Conservation (phyloP, 108 stramenopile species). For the Fragilariopsis cylindrus region DNA sequence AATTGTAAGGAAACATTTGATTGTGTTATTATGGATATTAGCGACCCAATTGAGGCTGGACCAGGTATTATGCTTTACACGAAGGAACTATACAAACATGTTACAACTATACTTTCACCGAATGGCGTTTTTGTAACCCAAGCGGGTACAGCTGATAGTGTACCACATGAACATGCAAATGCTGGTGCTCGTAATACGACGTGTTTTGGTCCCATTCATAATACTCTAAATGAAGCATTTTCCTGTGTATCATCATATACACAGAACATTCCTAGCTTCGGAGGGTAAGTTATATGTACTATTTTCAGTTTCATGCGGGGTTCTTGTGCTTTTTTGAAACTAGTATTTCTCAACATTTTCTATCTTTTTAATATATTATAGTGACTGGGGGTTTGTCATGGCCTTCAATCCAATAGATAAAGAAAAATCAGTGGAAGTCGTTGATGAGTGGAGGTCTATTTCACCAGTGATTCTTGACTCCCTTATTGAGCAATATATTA, state of each 20-base stretch:
- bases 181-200: slow-evolving; percentile 44
- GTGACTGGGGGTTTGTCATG: slow-evolving; percentile 91
- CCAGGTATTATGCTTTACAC: slow-evolving; percentile 92
- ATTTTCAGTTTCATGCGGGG: no score
- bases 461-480: slow-evolving; percentile 33
- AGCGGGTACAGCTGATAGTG: slow-evolving; percentile 58
- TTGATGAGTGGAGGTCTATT: slow-evolving; percentile 16
- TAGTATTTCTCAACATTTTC: no score
- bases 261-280: slow-evolving; percentile 82
- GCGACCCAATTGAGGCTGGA: slow-evolving; percentile 90
- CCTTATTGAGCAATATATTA: slow-evolving; percentile 50
- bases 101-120: slow-evolving; percentile 41
- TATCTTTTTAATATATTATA: no score
- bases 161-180: slow-evolving; percentile 45
- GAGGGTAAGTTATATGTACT: slow-evolving; percentile 6
- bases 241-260: slow-evolving; percentile 79
- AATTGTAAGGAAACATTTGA: slow-evolving; percentile 64
- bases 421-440: not conserved
- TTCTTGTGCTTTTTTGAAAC: no score
- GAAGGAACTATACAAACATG: slow-evolving; percentile 87
- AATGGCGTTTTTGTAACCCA: slow-evolving; percentile 88
- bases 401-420: slow-evolving; percentile 47
- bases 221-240: slow-evolving; percentile 80
- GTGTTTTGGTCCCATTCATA: slow-evolving; percentile 80
- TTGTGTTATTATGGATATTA: slow-evolving; percentile 87